A percentile compares a stretch with the other conserved stretches of the same genome.
Conservation (phyloP, 345 rosid species). For the Brassica incana region DNA sequence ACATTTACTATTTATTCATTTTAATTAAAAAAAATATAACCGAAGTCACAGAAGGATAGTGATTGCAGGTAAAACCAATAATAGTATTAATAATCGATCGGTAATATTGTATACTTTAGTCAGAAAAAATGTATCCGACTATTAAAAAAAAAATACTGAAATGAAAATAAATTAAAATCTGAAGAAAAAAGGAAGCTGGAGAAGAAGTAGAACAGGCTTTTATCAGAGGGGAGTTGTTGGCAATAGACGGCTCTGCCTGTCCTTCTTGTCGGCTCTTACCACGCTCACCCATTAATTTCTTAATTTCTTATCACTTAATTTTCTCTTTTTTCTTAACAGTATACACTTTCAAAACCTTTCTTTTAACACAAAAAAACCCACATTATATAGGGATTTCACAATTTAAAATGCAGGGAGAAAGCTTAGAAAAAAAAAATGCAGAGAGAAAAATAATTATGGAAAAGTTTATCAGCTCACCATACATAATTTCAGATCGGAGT, state of each 20-base stretch:
- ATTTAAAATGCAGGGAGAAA: no score
- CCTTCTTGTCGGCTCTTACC: slow-evolving; percentile 53
- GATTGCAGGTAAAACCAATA: slow-evolving; percentile 14
- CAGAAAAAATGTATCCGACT: no score
- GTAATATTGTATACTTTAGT: not conserved
- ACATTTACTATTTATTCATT: not conserved
- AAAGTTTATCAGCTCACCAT: not conserved
- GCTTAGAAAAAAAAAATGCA: no score
- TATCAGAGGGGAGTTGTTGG: slow-evolving; percentile 46
- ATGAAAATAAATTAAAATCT: not conserved
- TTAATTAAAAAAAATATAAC: not conserved
- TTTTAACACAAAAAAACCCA: not conserved
- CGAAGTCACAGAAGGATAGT: slow-evolving; percentile 19
- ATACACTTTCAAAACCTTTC: not conserved
- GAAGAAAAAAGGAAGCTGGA: not conserved
- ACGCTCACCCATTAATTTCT: slow-evolving; percentile 1
- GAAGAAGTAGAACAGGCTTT: slow-evolving; percentile 46
- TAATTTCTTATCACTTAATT: not conserved
- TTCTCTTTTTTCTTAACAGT: not conserved
- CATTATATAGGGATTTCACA: not conserved
- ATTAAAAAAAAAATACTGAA: not conserved
- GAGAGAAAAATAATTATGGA: not conserved
- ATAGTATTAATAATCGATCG: not conserved
- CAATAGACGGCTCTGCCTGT: slow-evolving; percentile 62
- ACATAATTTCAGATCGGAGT: not conserved